A percentile compares a stretch with the other conserved stretches of the same genome.
Evolutionary conservation across 2,329 filamentous ascomycete species (phyloP).

Genomic region (Drechslerella stenobrocha): DNA sequence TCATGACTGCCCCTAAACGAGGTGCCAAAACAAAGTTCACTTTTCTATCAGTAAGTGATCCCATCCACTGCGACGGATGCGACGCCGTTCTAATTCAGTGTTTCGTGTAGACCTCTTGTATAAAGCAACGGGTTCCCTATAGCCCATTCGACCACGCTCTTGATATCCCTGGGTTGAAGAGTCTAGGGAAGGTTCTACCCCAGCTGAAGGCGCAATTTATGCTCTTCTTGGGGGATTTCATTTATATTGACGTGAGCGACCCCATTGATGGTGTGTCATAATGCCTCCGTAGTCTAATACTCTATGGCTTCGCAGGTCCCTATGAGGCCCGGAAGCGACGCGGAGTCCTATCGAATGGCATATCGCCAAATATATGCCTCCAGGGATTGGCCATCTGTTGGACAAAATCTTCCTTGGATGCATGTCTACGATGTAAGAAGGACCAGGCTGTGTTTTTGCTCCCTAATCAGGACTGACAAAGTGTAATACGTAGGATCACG

Average conservation of each 20-base stretch:
- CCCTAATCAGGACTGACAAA: not conserved
- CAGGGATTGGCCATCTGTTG: constrained; percentile 80
- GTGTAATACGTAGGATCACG: constrained; percentile 69
- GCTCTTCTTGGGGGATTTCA: constrained; percentile 84
- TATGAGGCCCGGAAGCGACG: constrained; percentile 32
- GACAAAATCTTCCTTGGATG: constrained; percentile 87
- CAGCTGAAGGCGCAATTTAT: constrained; percentile 74
- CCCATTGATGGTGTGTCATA: too few species aligned
- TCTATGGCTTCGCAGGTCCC: constrained; percentile 25
- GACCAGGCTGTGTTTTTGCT: not conserved
- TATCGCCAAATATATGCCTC: constrained; percentile 96
- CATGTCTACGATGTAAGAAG: constrained; percentile 73
- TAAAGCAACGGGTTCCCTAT: constrained; percentile 89
- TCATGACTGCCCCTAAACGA: constrained; percentile 72
- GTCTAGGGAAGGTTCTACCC: constrained; percentile 73
- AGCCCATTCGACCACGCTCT: constrained; percentile 79
- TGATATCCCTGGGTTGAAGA: constrained; percentile 75
- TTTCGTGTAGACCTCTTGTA: constrained; percentile 70
- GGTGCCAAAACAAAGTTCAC: constrained; percentile 75
- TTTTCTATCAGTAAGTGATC: constrained; percentile 68
- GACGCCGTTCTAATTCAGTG: not conserved
- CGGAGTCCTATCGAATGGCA: constrained; percentile 48
- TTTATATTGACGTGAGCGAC: constrained; percentile 75
- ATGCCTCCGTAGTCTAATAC: too few species aligned
- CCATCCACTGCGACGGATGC: not conserved